phyloP scores from a whole-genome alignment of 306 rosid species.

The Cucurbita pepo region DNA sequence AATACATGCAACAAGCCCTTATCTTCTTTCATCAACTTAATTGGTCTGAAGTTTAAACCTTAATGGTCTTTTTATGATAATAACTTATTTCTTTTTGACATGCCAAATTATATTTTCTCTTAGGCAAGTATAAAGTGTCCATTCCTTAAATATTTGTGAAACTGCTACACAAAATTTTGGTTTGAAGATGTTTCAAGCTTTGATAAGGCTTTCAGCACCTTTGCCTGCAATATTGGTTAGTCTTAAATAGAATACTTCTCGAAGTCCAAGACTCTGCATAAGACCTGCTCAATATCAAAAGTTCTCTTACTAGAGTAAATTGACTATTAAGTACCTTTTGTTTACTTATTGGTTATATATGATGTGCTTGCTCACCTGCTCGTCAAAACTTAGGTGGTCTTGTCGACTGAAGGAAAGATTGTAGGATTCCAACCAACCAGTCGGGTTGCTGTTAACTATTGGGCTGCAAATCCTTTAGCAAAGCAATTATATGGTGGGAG shows the following conservation, averaged over 20 bases:
- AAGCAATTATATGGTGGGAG: constrained; percentile 66
- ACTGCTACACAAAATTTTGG: neutral
- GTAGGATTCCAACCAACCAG: constrained; percentile 85
- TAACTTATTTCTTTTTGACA: neutral
- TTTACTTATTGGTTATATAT: neutral
- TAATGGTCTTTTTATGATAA: neutral
- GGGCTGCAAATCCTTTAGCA: constrained; percentile 85
- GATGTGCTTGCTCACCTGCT: neutral
- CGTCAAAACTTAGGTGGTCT: constrained; percentile 51
- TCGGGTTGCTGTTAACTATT: constrained; percentile 67
- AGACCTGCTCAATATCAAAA: neutral
- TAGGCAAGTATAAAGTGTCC: neutral
- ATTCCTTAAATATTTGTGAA: neutral
- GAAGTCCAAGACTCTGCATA: neutral
- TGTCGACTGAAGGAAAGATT: constrained; percentile 47
- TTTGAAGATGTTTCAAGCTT: neutral
- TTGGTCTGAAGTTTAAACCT: neutral
- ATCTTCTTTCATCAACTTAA: neutral
- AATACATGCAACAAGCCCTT: neutral
- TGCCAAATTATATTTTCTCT: neutral
- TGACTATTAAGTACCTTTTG: neutral
- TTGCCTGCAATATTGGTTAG: neutral
- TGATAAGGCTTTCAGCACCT: neutral
- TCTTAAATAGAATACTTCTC: neutral
- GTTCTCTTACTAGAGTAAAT: neutral